These are phyloP conservation scores for Syzygium jambos DNA, from an alignment of 345 rosid genomes.

Conservation along the genomic window DNA sequence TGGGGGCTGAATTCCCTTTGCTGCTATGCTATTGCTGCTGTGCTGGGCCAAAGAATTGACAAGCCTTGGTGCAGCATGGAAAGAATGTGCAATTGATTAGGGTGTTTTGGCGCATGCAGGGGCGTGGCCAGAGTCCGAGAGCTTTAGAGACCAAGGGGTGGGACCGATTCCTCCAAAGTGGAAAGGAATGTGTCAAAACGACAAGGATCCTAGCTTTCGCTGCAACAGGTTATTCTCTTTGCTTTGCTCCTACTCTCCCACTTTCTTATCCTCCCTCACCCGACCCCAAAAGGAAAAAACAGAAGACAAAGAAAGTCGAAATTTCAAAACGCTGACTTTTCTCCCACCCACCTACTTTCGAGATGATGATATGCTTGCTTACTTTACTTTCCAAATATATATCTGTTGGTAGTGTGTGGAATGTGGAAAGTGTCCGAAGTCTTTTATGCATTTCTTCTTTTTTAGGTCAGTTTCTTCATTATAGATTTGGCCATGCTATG, in stretches of 20 bases:
- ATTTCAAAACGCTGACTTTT: background rate
- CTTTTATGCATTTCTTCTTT: background rate
- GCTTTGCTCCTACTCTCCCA: background rate
- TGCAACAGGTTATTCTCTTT: conserved; percentile 54
- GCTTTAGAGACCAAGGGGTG: conserved; percentile 69
- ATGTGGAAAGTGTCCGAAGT: background rate
- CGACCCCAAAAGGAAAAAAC: background rate
- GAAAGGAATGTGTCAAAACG: conserved; percentile 75
- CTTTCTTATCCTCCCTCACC: background rate
- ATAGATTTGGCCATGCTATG: background rate
- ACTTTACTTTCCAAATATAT: background rate
- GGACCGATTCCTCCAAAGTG: conserved; percentile 87
- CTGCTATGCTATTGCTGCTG: background rate
- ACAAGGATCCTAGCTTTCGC: conserved; percentile 32
- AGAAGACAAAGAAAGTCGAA: too few relatives aligned
- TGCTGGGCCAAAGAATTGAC: background rate
- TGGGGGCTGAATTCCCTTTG: background rate
- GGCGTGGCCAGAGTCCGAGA: conserved; percentile 90
- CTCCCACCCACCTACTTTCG: background rate
- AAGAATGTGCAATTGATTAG: background rate
- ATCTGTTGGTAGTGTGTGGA: background rate
- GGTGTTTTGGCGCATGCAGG: conserved; percentile 23
- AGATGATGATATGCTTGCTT: background rate
- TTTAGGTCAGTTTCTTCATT: background rate
- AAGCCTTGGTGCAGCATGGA: background rate